Conservation (phyloP, 345 rosid genomes). For the Bretschneidera sinensis region DNA sequence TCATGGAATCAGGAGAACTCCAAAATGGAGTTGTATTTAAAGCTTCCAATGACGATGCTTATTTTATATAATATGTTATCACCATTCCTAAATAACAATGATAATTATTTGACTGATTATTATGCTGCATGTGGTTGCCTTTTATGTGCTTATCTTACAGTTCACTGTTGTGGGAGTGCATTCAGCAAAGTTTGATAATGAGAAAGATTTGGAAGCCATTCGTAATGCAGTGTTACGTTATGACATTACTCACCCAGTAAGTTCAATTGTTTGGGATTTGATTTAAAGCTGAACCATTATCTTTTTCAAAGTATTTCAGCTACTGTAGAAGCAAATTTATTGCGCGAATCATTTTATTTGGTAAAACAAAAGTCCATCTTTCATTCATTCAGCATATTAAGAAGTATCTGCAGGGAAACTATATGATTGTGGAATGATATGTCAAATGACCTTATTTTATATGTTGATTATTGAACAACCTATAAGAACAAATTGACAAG, state of each 20-base stretch:
- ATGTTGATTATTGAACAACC: no score
- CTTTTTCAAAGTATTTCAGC: slow-evolving; percentile 3
- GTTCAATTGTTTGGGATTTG: slow-evolving; percentile 16
- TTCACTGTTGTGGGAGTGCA: slow-evolving; percentile 93
- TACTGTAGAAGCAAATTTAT: slow-evolving; percentile 2
- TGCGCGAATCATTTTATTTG: background rate
- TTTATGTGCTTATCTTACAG: slow-evolving; percentile 31
- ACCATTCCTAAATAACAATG: no score
- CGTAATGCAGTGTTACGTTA: slow-evolving; percentile 87
- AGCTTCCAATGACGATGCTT: no score
- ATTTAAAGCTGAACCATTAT: slow-evolving; percentile 5
- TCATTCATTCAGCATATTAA: background rate
- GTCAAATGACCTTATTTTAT: no score
- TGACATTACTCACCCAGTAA: slow-evolving; percentile 78
- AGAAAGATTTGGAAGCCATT: slow-evolving; percentile 92
- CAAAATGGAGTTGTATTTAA: background rate
- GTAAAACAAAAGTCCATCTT: background rate
- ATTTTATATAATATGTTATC: no score
- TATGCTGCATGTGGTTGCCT: background rate
- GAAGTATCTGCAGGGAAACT: no score
- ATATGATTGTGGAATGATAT: no score
- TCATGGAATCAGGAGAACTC: background rate
- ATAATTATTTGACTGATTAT: no score
- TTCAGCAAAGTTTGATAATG: slow-evolving; percentile 96
- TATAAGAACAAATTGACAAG: no score